Evolutionary conservation across 2,329 filamentous ascomycete genomes (phyloP).

Genomic region (Dryadomyces quercus-mongolicae): DNA sequence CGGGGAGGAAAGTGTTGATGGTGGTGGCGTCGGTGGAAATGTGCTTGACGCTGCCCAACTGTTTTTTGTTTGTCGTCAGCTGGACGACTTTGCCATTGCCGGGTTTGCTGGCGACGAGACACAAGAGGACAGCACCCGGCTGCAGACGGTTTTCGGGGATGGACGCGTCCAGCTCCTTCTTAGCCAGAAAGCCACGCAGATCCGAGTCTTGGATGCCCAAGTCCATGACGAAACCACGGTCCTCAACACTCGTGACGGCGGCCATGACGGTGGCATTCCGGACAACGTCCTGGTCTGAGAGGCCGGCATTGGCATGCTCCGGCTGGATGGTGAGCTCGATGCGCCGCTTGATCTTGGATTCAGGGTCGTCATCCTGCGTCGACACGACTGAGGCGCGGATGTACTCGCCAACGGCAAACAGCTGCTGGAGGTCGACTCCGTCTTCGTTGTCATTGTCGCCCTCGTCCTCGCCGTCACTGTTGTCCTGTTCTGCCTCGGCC

Average conservation of each 20-base stretch:
- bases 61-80: conserved; percentile 62
- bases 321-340: conserved; percentile 85
- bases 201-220: conserved; percentile 59
- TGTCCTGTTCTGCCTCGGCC: conserved; percentile 47
- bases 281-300: conserved; percentile 62
- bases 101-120: conserved; percentile 63
- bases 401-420: conserved; percentile 81
- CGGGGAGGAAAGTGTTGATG: conserved; percentile 81
- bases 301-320: conserved; percentile 60
- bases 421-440: conserved; percentile 53
- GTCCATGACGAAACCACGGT: conserved; percentile 91
- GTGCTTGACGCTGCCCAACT: conserved; percentile 54
- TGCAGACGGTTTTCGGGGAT: conserved; percentile 54
- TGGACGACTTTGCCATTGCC: conserved; percentile 76
- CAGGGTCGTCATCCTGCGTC: conserved; percentile 50
- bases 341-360: conserved; percentile 58
- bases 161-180: conserved; percentile 62
- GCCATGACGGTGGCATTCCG: conserved; percentile 73
- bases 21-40: conserved; percentile 67
- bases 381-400: conserved; percentile 73
- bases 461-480: conserved; percentile 19
- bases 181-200: conserved; percentile 72
- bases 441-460: conserved; percentile 38
- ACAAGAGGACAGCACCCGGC: conserved; percentile 75
- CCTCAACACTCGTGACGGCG: conserved; percentile 81